Evolutionary conservation across 2,329 filamentous ascomycete genomes (phyloP), one percentile per base, ranked within the genome.

Genomic region (Scolecobasidium constrictum): DNA sequence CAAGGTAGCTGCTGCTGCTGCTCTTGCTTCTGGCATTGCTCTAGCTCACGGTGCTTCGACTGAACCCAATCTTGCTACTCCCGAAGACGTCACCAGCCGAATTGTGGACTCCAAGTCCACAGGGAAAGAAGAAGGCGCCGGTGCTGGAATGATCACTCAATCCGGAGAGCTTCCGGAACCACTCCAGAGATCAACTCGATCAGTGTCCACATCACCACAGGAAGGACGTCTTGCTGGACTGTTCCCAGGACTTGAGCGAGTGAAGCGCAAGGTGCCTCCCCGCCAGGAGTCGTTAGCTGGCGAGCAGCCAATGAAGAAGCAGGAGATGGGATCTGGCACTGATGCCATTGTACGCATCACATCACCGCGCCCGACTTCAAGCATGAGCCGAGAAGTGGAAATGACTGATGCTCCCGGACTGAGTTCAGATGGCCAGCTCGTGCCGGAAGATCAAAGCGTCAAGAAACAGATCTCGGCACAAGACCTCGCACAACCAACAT

Each of bases 261-360:
- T 48, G 28, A 63, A 64, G 43, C 57, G 60, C 37, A 53, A 57
- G 45, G 50, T 52, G 16, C 58, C 59, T 33, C 55, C 60, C 35
- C 53, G 56, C 9, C 49, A 56, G 2, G 21, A 38, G 19, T 26
- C 17, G 15, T 7, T 15, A 36, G 35, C 9, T 9, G 21, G 20
- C n/a, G 31, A 45, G 23, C 35, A 42, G 20, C 17, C 34, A 35
- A 12, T 31, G 7, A 42, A 42, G 16, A 31, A 31, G 11, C n/a
- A 35, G 13, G 18, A 17, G 18, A 36, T 34, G 21, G 40, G 40
- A 22, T 19, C 31, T 9, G 33, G 40, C 11, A 20, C 16, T 9
- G 34, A 20, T 22, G 40, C 15, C n/a, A 3, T 22, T n/a, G 33
- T 11, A 9, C 35, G 40, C 22, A 17, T 37, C 16, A n/a, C 34